These are phyloP conservation scores for Penicillium salamii DNA, from an alignment of 495 filamentous ascomycete species.

Conservation along the genomic window DNA sequence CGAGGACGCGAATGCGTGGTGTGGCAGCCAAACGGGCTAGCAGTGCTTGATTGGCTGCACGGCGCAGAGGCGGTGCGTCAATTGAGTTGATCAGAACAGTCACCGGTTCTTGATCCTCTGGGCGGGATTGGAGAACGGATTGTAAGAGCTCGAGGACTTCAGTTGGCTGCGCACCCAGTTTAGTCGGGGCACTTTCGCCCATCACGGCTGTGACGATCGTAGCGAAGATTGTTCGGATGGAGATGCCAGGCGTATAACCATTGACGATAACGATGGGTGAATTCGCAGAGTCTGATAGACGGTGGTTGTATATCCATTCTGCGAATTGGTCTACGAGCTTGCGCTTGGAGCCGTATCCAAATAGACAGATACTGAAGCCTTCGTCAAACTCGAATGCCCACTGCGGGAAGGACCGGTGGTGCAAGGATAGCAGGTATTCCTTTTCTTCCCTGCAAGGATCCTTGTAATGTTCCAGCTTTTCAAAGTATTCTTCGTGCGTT, in stretches of 20 bases:
- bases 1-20: slow-evolving; percentile 69
- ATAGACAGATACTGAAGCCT: slow-evolving; percentile 87
- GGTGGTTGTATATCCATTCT: slow-evolving; percentile 58
- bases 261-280: slow-evolving; percentile 80
- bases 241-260: slow-evolving; percentile 75
- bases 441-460: slow-evolving; percentile 74
- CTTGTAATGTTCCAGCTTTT: slow-evolving; percentile 58
- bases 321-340: slow-evolving; percentile 75
- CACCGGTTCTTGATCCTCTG: slow-evolving; percentile 41
- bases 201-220: slow-evolving; percentile 67
- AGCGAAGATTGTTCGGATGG: slow-evolving; percentile 74
- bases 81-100: slow-evolving; percentile 82
- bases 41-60: slow-evolving; percentile 63
- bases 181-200: slow-evolving; percentile 50
- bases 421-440: slow-evolving; percentile 67
- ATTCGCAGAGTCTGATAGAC: slow-evolving; percentile 26
- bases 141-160: slow-evolving; percentile 66
- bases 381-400: slow-evolving; percentile 91
- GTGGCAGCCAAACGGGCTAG: slow-evolving; percentile 75
- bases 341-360: slow-evolving; percentile 89
- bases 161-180: slow-evolving; percentile 58
- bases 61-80: slow-evolving; percentile 74
- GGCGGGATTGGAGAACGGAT: slow-evolving; percentile 50
- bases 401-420: slow-evolving; percentile 79
- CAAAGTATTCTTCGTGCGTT: slow-evolving; percentile 89